Percentiles rank a stretch among this genome's conserved stretches.
Evolutionary conservation across 2,329 filamentous ascomycete genomes (phyloP).

Genomic region (Neofusicoccum laricinum): DNA sequence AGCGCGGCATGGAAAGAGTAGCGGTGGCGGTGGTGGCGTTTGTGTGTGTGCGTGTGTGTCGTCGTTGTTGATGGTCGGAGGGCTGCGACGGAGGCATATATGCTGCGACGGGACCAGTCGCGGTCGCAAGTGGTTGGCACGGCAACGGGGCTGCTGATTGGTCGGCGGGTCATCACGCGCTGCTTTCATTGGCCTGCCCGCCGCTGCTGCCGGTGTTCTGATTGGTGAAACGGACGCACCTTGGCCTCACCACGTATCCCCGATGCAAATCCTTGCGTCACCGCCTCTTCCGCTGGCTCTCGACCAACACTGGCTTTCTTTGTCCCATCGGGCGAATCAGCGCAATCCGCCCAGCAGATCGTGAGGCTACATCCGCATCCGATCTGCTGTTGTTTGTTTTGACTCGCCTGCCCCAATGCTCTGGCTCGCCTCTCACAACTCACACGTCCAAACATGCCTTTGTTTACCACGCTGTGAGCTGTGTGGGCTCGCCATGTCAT

Average conservation of each 20-base stretch:
- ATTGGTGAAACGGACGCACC: no score
- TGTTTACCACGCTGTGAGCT: no score
- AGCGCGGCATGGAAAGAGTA: constrained; percentile 10
- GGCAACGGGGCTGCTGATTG: not conserved
- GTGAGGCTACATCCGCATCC: not conserved
- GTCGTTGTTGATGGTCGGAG: not conserved
- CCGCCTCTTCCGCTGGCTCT: not conserved
- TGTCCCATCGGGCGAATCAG: not conserved
- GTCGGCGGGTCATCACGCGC: no score
- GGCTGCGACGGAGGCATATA: not conserved
- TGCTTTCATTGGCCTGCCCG: no score
- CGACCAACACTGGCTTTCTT: not conserved
- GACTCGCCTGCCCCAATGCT: not conserved
- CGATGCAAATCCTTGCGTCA: not conserved
- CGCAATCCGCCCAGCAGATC: not conserved
- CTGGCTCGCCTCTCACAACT: no score
- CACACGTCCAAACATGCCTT: no score
- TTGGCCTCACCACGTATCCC: no score
- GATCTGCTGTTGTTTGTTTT: not conserved
- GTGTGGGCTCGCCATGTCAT: no score
- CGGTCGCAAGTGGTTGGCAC: not conserved
- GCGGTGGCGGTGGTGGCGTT: not conserved
- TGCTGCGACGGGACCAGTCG: not conserved
- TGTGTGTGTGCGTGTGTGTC: constrained; percentile 2
- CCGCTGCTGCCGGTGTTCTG: no score